Percentiles rank a stretch among this genome's conserved stretches.
These are phyloP conservation scores for Onygena corvina DNA, from an alignment of 2,329 filamentous ascomycete species.

Conservation along the genomic window DNA sequence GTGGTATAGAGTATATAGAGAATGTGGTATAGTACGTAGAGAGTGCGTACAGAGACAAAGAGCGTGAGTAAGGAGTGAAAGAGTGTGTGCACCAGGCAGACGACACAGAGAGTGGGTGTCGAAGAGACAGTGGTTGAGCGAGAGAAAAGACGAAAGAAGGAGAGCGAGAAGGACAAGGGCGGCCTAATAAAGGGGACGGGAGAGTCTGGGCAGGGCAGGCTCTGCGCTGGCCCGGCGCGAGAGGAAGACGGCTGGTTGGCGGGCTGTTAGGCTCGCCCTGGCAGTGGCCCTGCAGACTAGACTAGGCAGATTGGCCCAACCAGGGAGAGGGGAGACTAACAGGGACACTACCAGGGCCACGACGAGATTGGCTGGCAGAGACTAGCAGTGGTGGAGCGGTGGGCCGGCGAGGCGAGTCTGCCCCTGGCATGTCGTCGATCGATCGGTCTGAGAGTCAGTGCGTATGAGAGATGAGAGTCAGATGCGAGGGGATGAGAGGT, in stretches of 20 bases:
- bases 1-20: constrained; percentile 8
- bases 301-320: too few relatives aligned
- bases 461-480: background rate
- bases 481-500: background rate
- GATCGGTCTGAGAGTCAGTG: background rate
- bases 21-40: background rate
- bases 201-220: background rate
- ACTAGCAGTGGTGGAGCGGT: too few relatives aligned
- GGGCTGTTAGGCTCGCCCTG: too few relatives aligned
- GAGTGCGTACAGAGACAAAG: background rate
- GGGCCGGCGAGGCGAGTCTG: too few relatives aligned
- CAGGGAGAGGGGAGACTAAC: too few relatives aligned
- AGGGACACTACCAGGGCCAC: too few relatives aligned
- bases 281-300: too few relatives aligned
- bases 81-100: constrained; percentile 14
- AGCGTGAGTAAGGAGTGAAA: constrained; percentile 9
- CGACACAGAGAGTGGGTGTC: background rate
- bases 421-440: background rate
- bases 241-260: too few relatives aligned
- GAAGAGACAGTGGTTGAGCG: background rate
- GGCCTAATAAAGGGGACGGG: too few relatives aligned
- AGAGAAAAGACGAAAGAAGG: background rate
- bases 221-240: background rate
- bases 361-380: too few relatives aligned
- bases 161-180: background rate